Conservation (phyloP, 805 yeast species). For the Suhomyces prunicola region DNA sequence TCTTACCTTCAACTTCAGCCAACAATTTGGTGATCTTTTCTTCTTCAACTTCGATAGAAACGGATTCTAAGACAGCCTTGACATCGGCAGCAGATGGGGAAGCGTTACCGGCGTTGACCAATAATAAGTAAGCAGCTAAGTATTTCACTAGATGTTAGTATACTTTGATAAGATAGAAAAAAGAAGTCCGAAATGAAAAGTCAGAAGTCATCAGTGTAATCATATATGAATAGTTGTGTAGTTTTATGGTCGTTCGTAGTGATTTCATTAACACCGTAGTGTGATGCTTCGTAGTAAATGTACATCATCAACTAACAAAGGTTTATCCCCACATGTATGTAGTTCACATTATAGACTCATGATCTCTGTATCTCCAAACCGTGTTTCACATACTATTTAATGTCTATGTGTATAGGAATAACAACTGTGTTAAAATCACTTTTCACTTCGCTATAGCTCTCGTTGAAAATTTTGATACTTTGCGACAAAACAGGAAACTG, state of each 20-base stretch:
- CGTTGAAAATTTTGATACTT: conserved; percentile 4
- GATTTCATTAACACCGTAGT: too few species aligned
- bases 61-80: conserved; percentile 39
- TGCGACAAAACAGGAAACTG: not conserved
- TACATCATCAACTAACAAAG: too few species aligned
- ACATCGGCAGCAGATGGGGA: conserved; percentile 43
- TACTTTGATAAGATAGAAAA: not conserved
- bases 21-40: conserved; percentile 33
- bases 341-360: not conserved
- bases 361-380: not conserved
- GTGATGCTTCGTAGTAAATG: too few species aligned
- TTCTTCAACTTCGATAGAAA: conserved; percentile 35
- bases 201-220: too few species aligned
- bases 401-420: conserved; percentile 5
- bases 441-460: conserved; percentile 1
- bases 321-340: too few species aligned
- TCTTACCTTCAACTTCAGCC: conserved; percentile 36
- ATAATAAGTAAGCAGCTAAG: conserved; percentile 47
- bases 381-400: conserved; percentile 4
- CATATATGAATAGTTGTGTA: too few species aligned
- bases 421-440: conserved; percentile 3
- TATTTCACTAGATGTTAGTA: conserved; percentile 40
- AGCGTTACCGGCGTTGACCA: conserved; percentile 46
- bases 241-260: too few species aligned
- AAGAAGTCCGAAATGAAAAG: not conserved